Conservation (phyloP, 2,329 filamentous ascomycete genomes). For the Grosmannia serpens region DNA sequence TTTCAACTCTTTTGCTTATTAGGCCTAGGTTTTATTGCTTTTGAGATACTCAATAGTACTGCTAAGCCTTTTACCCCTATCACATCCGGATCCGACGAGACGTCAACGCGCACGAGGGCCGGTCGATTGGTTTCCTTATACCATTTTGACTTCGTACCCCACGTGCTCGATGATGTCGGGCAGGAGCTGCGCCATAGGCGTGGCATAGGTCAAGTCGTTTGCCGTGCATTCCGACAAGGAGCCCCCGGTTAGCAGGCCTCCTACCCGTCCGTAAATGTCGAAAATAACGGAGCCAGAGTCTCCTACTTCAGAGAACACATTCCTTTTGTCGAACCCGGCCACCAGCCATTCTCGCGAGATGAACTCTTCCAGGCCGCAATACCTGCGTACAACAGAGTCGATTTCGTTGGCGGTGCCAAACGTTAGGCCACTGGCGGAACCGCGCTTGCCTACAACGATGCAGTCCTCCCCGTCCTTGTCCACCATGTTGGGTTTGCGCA, state of each 20-base stretch:
- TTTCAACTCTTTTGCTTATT: no score
- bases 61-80: no score
- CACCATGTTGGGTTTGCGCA: not conserved
- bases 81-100: not conserved
- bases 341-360: not conserved
- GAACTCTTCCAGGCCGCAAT: not conserved
- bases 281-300: slow-evolving; percentile 1
- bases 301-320: not conserved
- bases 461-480: slow-evolving; percentile 1
- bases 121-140: not conserved
- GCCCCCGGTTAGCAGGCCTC: not conserved
- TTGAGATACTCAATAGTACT: no score
- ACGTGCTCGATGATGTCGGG: not conserved
- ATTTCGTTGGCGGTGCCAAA: slow-evolving; percentile 2
- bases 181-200: not conserved
- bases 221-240: not conserved
- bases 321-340: not conserved
- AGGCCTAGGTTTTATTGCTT: no score
- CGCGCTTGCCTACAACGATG: not conserved
- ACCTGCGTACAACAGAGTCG: not conserved
- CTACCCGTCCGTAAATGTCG: not conserved
- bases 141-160: not conserved
- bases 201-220: not conserved
- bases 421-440: not conserved
- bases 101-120: not conserved